Evolutionary conservation across 805 yeast species (phyloP).

Genomic region (Helenozyma rhizophorensis): DNA sequence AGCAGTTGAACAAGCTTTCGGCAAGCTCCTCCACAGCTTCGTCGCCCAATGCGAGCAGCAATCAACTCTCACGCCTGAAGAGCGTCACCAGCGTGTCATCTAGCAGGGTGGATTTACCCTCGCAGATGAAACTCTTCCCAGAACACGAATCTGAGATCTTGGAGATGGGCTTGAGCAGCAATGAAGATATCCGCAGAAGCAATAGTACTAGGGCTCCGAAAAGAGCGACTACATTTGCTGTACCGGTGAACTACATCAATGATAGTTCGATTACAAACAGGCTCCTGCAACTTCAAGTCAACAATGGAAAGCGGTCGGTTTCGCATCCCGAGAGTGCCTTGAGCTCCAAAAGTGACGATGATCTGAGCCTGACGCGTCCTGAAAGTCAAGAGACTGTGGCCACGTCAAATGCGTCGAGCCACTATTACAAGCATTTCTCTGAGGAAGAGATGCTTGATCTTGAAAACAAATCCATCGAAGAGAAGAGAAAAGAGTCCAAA

Average conservation of each 20-base stretch:
- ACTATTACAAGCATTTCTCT: slow-evolving; percentile 21
- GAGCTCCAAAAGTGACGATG: background rate
- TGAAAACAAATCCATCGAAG: slow-evolving; percentile 44
- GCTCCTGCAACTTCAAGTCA: background rate
- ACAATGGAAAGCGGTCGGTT: background rate
- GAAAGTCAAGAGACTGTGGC: slow-evolving; percentile 8
- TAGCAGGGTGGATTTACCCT: slow-evolving; percentile 40
- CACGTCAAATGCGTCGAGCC: slow-evolving; percentile 5
- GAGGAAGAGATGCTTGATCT: slow-evolving; percentile 41
- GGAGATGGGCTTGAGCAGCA: slow-evolving; percentile 24
- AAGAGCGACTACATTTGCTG: slow-evolving; percentile 23
- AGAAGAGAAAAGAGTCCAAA: slow-evolving; percentile 31
- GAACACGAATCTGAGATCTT: slow-evolving; percentile 29
- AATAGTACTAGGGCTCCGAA: slow-evolving; percentile 32
- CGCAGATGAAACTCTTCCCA: slow-evolving; percentile 49
- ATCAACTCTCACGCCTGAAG: background rate
- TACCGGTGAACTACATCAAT: slow-evolving; percentile 20
- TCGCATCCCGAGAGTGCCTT: background rate
- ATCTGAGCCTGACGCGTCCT: slow-evolving; percentile 4
- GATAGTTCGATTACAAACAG: slow-evolving; percentile 4
- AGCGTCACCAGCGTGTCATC: slow-evolving; percentile 3
- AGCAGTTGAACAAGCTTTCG: slow-evolving; percentile 22
- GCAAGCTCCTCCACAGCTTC: slow-evolving; percentile 1
- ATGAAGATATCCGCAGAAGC: slow-evolving; percentile 26
- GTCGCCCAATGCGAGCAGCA: slow-evolving; percentile 1